phyloP scores from a whole-genome alignment of 306 rosid species.

The Elaeagnus macrophylla region DNA sequence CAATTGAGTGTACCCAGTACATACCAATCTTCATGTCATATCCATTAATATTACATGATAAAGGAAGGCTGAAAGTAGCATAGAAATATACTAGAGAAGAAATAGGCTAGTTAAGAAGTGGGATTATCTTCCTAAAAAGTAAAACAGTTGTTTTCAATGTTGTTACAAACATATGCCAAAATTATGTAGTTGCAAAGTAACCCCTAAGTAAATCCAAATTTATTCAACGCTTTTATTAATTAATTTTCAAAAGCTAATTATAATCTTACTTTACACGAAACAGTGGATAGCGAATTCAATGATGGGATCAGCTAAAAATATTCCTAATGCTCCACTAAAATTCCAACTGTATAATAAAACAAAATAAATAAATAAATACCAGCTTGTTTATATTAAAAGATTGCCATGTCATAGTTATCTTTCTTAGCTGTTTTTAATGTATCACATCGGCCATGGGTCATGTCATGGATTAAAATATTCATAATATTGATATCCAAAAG shows the following conservation, averaged over 20 bases:
- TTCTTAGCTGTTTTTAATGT: neutral
- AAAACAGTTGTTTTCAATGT: too few relatives aligned
- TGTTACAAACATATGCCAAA: too few relatives aligned
- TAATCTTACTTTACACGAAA: neutral
- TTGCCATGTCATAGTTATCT: neutral
- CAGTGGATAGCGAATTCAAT: neutral
- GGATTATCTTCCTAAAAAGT: too few relatives aligned
- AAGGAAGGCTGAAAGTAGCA: too few relatives aligned
- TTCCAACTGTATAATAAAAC: neutral
- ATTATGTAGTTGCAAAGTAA: neutral
- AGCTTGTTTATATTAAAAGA: neutral
- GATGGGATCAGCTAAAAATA: neutral
- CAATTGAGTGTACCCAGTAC: too few relatives aligned
- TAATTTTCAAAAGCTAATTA: neutral
- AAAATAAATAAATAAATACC: neutral
- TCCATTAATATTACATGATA: too few relatives aligned
- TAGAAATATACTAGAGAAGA: too few relatives aligned
- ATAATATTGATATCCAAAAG: too few relatives aligned
- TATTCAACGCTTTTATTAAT: neutral
- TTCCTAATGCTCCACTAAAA: neutral
- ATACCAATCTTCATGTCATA: too few relatives aligned
- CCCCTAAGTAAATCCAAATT: neutral
- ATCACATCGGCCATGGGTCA: neutral
- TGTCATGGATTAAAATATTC: too few relatives aligned
- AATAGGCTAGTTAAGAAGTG: too few relatives aligned